Evolutionary conservation across 805 yeast genomes (phyloP), one percentile per base, ranked within the genome.

Genomic region (Candida maltosa): DNA sequence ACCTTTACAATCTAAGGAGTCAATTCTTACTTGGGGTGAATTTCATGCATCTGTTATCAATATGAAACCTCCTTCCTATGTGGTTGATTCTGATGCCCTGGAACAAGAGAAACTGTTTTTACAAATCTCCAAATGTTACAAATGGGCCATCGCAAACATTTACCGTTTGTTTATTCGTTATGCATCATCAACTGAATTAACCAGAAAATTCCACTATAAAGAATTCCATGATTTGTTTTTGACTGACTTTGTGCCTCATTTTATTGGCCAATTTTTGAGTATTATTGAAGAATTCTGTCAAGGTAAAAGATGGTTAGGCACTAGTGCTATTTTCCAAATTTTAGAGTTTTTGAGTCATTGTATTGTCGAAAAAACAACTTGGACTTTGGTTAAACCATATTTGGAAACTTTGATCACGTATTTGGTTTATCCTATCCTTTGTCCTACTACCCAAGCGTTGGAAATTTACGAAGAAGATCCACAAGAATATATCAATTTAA

Each of bases 391-490:
- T 31, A 74, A 79, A 48, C 81, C 85, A 1, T 82, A 82, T 54
- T 69, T 79, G 33, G 77, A 77, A 27, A 70, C 75, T 5, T 62
- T 91, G 17, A 64, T 91, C 23, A 63, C 79, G 9, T 87, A 82
- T 46, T 78, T 91, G 37, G 70, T 91, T 7, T 83, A 74, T 58
- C 95, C 95, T 2, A 62, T 83, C 38, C 59, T 91, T 38, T 76
- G 88, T 45, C 84, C 93, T 2, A 69, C 74, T 6, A 80, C 79
- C 35, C 78, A 73, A 5, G 76, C 78, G 14, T 63, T 87, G 37
- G 94, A 85, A 45, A 59, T 76, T 4, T 89, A 85, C 61, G 94
- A 87, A 42, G 78, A 74, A 42, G 96, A 89, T 48, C 96, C 96
- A 3, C 83, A 78, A 37, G 96, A 88, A 54, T 93, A 87, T 55